Percentiles rank a stretch among this genome's conserved stretches.
Evolutionary conservation across 768 basidiomycete genomes (phyloP).

Genomic region (Bullera alba): DNA sequence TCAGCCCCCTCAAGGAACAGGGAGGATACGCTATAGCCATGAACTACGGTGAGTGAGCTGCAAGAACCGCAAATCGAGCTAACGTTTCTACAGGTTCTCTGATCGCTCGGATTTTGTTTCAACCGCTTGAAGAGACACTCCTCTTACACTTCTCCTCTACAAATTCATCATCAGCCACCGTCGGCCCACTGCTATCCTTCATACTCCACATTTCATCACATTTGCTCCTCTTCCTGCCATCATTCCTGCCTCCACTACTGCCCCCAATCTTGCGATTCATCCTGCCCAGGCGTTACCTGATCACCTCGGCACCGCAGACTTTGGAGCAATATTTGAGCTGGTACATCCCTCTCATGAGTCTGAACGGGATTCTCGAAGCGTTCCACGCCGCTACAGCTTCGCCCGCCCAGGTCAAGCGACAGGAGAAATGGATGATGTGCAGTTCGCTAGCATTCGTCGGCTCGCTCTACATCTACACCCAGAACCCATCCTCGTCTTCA

Average conservation of each 20-base stretch:
- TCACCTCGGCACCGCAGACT: slow-evolving; percentile 72
- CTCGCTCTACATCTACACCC: slow-evolving; percentile 51
- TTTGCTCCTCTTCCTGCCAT: slow-evolving; percentile 61
- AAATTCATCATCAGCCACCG: slow-evolving; percentile 43
- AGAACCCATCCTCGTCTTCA: slow-evolving; percentile 8
- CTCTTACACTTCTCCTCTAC: slow-evolving; percentile 85
- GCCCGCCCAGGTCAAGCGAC: slow-evolving; percentile 59
- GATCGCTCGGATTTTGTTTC: slow-evolving; percentile 83
- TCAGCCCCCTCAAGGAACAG: slow-evolving; percentile 77
- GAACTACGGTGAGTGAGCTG: slow-evolving; percentile 69
- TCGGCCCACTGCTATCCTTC: slow-evolving; percentile 51
- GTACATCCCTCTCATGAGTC: slow-evolving; percentile 80
- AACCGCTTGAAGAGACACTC: slow-evolving; percentile 88
- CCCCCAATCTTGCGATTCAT: slow-evolving; percentile 62
- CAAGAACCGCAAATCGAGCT: neutral
- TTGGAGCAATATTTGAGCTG: slow-evolving; percentile 66
- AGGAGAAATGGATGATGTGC: slow-evolving; percentile 68
- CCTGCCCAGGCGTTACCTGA: slow-evolving; percentile 54
- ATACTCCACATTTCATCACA: slow-evolving; percentile 62
- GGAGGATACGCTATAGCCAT: slow-evolving; percentile 92
- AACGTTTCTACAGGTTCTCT: slow-evolving; percentile 63
- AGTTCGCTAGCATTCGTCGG: slow-evolving; percentile 66
- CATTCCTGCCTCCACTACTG: slow-evolving; percentile 71
- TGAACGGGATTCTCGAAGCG: slow-evolving; percentile 88
- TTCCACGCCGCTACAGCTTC: slow-evolving; percentile 75